Base-by-base conservation (phyloP, 352 stramenopile species). In the Pythium brachiatum region DNA sequence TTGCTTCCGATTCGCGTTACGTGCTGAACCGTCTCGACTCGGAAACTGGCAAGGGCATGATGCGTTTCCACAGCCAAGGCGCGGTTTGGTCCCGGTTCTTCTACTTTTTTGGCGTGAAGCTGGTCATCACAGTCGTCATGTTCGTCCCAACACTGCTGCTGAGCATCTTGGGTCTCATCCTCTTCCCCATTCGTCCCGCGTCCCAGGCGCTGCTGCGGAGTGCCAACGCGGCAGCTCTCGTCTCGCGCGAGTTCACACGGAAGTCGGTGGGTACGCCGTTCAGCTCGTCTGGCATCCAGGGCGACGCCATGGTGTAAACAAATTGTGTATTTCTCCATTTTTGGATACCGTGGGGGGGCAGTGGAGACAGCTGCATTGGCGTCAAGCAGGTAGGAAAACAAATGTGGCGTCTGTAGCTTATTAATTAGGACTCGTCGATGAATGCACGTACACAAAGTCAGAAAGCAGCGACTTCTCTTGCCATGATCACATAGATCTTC, bases 161-260 rank as follows among this genome's bases (percentile, higher is more conserved):
- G 44, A 73, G 72, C 21, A 46, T 90, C 29, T 52, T 84, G 16
- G 73, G 75, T 12, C 58, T 83, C n/a, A 39, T 92, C 44, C 58
- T 82, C 3, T 92, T 77, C 68, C 79, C 78, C 25, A 73, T 90
- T 51, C 79, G 76, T 15, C 65, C 81, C 36, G 65, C 69, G 9
- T 92, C 81, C 50, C 61, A 54, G 25, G 62, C 64, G 9, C 38
- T 89, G 4, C 67, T 71, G 16, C 68, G 65, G 44, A 68, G 69
- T 62, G 76, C 83, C 3, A 90, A 75, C 26, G 64, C 56, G 16
- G 81, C 71, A 54, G 76, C 68, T 12, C 72, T 92, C 7, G 88
- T 74, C 69, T 88, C 81, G 43, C 66, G 83, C 36, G 78, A 92
- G 47, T 92, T 85, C 67, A 87, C 83, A 53, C 78, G 83, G 31